These are phyloP conservation scores for Hibiscus tridactylites DNA, from an alignment of 345 rosid species.

Conservation along the genomic window DNA sequence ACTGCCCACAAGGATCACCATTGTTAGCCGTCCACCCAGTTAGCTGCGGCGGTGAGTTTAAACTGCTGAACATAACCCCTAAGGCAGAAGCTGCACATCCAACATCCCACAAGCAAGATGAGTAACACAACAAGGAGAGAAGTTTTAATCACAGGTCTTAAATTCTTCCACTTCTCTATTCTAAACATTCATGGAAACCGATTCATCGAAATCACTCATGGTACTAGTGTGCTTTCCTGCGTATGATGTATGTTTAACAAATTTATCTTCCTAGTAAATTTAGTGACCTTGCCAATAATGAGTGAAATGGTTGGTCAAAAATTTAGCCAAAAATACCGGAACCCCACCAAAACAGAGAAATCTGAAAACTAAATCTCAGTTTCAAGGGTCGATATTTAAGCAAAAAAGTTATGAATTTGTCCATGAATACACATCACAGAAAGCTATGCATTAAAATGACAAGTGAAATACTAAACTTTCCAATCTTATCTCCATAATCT, in stretches of 20 bases:
- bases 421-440: background rate
- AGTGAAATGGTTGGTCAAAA: background rate
- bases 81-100: conserved; percentile 66
- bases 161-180: background rate
- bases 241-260: background rate
- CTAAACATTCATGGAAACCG: background rate
- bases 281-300: no score
- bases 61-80: conserved; percentile 41
- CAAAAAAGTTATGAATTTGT: background rate
- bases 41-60: conserved; percentile 55
- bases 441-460: background rate
- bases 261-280: background rate
- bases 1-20: conserved; percentile 83
- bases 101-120: conserved; percentile 15
- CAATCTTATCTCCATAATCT: background rate
- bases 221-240: background rate
- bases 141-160: background rate
- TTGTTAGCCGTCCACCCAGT: conserved; percentile 59
- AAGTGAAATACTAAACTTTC: background rate
- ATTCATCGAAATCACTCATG: background rate
- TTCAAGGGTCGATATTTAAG: background rate
- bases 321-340: background rate
- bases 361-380: background rate
- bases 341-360: background rate
- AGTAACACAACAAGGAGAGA: background rate